These are phyloP conservation scores for Quercus rubra DNA, from an alignment of 306 rosid species.

Conservation along the genomic window DNA sequence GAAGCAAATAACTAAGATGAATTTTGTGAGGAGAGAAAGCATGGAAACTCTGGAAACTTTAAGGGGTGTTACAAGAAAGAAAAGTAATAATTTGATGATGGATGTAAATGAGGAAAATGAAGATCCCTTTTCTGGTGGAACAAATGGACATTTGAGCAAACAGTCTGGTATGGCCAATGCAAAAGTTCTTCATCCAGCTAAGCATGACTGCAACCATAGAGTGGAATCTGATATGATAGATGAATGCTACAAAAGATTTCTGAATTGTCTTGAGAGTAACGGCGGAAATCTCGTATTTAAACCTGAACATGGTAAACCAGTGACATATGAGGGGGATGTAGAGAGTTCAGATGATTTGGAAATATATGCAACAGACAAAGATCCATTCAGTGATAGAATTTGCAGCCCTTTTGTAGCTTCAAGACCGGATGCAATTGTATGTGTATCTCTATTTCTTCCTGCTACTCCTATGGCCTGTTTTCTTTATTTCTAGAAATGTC, in stretches of 20 bases:
- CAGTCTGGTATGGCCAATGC: neutral
- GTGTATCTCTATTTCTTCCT: constrained; percentile 27
- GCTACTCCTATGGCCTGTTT: neutral
- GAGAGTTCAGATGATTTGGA: constrained; percentile 38
- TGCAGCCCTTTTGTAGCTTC: constrained; percentile 29
- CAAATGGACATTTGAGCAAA: neutral
- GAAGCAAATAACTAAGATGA: neutral
- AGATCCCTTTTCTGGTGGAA: neutral
- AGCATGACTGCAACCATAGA: neutral
- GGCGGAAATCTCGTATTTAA: constrained; percentile 15
- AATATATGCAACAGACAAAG: constrained; percentile 25
- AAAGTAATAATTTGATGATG: neutral
- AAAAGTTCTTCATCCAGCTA: neutral
- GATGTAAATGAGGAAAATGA: neutral
- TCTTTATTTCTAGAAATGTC: neutral
- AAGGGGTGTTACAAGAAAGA: neutral
- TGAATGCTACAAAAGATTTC: constrained; percentile 26
- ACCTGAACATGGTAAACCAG: constrained; percentile 9
- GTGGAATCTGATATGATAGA: constrained; percentile 17
- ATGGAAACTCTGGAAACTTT: neutral
- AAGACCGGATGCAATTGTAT: constrained; percentile 34
- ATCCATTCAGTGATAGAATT: constrained; percentile 21
- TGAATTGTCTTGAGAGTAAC: constrained; percentile 1
- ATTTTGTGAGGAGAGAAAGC: neutral
- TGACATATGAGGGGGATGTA: constrained; percentile 11